Evolutionary conservation across 371 early-diverging fungal species (phyloP).

Genomic region (Sporodiniella umbellata): DNA sequence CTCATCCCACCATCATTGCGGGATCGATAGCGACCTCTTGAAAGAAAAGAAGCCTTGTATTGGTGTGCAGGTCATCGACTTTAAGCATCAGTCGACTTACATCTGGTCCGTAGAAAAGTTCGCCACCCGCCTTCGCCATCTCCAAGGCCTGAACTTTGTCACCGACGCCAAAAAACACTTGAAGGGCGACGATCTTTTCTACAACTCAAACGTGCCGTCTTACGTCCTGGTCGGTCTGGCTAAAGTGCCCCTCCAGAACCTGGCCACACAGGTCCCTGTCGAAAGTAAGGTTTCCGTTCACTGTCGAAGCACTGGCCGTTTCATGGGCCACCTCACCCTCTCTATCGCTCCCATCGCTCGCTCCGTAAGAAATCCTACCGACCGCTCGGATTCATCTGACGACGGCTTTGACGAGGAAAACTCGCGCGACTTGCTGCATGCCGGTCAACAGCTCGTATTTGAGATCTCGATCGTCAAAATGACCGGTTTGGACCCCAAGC

Average conservation of each 20-base stretch:
- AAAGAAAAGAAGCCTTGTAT: slow-evolving; percentile 56
- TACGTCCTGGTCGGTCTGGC: slow-evolving; percentile 61
- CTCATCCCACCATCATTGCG: not conserved
- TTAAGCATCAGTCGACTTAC: slow-evolving; percentile 66
- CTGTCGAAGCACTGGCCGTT: slow-evolving; percentile 50
- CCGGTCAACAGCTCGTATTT: slow-evolving; percentile 62
- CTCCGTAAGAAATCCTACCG: slow-evolving; percentile 21
- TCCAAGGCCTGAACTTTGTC: slow-evolving; percentile 71
- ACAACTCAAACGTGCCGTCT: slow-evolving; percentile 58
- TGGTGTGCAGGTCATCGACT: slow-evolving; percentile 71
- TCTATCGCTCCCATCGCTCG: slow-evolving; percentile 43
- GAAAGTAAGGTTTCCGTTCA: slow-evolving; percentile 48
- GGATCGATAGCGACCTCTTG: slow-evolving; percentile 51
- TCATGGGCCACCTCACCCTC: slow-evolving; percentile 49
- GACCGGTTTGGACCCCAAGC: slow-evolving; percentile 60
- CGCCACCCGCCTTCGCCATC: slow-evolving; percentile 60
- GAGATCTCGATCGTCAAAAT: slow-evolving; percentile 69
- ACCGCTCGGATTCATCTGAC: slow-evolving; percentile 2
- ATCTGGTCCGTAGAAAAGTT: slow-evolving; percentile 76
- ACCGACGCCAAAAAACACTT: slow-evolving; percentile 68
- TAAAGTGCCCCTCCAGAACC: slow-evolving; percentile 55
- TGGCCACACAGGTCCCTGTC: slow-evolving; percentile 38
- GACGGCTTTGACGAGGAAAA: slow-evolving; percentile 2
- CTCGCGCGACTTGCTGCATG: slow-evolving; percentile 17
- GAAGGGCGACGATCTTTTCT: slow-evolving; percentile 76